Evolutionary conservation across 1,284 basidiomycete species (phyloP).

Genomic region (Rhodotorula sp.): DNA sequence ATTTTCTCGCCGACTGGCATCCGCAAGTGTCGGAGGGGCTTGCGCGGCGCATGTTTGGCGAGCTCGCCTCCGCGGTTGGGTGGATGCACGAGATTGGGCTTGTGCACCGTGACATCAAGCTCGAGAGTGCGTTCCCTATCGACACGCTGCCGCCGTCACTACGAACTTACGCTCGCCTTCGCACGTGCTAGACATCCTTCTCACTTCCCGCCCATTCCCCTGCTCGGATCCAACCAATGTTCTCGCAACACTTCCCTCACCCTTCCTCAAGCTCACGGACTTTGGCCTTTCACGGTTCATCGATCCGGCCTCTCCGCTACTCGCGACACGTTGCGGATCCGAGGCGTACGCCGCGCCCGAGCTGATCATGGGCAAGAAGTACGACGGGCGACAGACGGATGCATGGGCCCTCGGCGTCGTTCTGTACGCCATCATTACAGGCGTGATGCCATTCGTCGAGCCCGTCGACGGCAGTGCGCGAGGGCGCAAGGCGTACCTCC

Average conservation of each 20-base stretch:
- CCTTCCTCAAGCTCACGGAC: conserved; percentile 83
- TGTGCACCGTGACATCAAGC: conserved; percentile 90
- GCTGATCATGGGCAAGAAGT: conserved; percentile 72
- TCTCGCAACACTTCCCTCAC: conserved; percentile 55
- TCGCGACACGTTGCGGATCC: conserved; percentile 84
- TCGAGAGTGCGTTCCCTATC: conserved; percentile 70
- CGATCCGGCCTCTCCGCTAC: conserved; percentile 65
- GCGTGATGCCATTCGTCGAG: conserved; percentile 64
- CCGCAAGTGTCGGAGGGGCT: conserved; percentile 63
- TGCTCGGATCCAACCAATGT: conserved; percentile 49
- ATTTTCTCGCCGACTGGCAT: conserved; percentile 67
- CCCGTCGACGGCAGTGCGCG: conserved; percentile 28
- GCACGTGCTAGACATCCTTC: conserved; percentile 59
- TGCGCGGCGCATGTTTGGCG: conserved; percentile 72
- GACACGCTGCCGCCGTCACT: neutral
- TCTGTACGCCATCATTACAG: conserved; percentile 70
- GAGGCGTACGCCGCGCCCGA: conserved; percentile 92
- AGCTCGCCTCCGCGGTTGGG: conserved; percentile 74
- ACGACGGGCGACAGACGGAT: conserved; percentile 85
- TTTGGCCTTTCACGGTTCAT: conserved; percentile 89
- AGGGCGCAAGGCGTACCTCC: conserved; percentile 54
- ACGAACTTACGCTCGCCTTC: neutral
- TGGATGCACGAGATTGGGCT: conserved; percentile 88
- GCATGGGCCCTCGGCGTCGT: conserved; percentile 87
- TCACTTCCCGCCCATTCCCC: conserved; percentile 56